These are phyloP conservation scores for Sedum album DNA, from an alignment of 164 flowering plant genomes.

Conservation along the genomic window DNA sequence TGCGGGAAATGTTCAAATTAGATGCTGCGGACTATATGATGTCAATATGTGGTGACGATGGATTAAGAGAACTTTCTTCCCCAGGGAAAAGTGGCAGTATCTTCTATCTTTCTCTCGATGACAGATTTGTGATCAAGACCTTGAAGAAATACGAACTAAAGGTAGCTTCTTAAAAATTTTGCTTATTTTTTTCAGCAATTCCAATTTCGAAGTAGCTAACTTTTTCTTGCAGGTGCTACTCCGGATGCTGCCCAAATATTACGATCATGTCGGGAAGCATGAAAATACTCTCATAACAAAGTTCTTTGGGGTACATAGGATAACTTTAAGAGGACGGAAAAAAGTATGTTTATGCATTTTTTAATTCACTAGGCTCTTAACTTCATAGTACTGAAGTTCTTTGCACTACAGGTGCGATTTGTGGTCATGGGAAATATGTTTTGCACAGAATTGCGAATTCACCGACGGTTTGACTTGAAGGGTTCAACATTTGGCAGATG, in stretches of 20 bases:
- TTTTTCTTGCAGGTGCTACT: conserved; percentile 45
- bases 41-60: conserved; percentile 96
- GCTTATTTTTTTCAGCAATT: background rate
- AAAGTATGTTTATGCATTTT: conserved; percentile 40
- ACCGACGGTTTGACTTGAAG: conserved; percentile 82
- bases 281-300: conserved; percentile 94
- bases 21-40: conserved; percentile 99
- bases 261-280: conserved; percentile 55
- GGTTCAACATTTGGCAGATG: conserved; percentile 86
- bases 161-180: conserved; percentile 30
- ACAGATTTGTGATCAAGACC: conserved; percentile 88
- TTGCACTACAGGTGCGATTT: conserved; percentile 59
- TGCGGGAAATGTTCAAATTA: conserved; percentile 94
- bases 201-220: background rate
- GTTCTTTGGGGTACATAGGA: conserved; percentile 84
- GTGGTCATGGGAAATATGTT: conserved; percentile 99
- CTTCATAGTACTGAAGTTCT: background rate
- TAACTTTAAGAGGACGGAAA: conserved; percentile 42
- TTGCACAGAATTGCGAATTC: conserved; percentile 80
- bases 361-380: background rate
- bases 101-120: conserved; percentile 88
- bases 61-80: conserved; percentile 82
- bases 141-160: conserved; percentile 63
- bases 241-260: conserved; percentile 78
- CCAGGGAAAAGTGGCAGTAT: conserved; percentile 98